Evolutionary conservation across 2,329 filamentous ascomycete genomes (phyloP).

Genomic region (Pseudophaeomoniella oleicola): DNA sequence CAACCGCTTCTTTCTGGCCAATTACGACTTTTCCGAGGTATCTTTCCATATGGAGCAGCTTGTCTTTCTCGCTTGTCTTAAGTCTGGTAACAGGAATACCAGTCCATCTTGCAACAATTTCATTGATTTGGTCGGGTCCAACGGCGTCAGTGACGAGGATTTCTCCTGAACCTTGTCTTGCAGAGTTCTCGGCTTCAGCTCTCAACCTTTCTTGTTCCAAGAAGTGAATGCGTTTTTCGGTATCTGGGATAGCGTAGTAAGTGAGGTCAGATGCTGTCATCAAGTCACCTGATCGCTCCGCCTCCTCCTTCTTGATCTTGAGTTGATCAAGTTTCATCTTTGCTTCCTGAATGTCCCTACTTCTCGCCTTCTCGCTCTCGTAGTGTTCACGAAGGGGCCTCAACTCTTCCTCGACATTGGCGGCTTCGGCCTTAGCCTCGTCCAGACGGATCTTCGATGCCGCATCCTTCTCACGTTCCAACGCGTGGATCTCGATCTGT

Average conservation of each 20-base stretch:
- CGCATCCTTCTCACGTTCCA: constrained; percentile 88
- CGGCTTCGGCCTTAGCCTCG: constrained; percentile 75
- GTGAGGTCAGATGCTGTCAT: constrained; percentile 82
- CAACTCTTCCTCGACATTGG: constrained; percentile 87
- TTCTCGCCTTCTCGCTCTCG: constrained; percentile 78
- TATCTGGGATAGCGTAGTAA: constrained; percentile 94
- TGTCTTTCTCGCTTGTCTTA: constrained; percentile 93
- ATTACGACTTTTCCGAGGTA: constrained; percentile 72
- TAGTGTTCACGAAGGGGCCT: constrained; percentile 90
- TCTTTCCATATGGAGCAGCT: constrained; percentile 93
- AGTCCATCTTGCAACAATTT: constrained; percentile 96
- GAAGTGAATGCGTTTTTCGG: constrained; percentile 62
- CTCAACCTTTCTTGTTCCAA: constrained; percentile 69
- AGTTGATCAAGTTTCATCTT: constrained; percentile 90
- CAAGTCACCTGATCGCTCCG: constrained; percentile 74
- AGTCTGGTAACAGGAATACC: constrained; percentile 91
- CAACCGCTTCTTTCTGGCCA: constrained; percentile 86
- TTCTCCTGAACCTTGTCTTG: constrained; percentile 43
- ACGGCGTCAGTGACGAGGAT: constrained; percentile 83
- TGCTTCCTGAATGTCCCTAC: constrained; percentile 81
- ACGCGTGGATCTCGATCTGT: constrained; percentile 91
- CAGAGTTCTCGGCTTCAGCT: constrained; percentile 54
- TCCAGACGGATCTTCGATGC: constrained; percentile 72
- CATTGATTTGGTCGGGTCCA: constrained; percentile 95
- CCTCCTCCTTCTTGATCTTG: constrained; percentile 83